A percentile compares a stretch with the other conserved stretches of the same genome.
Evolutionary conservation across 768 basidiomycete species (phyloP).

Genomic region (Calocera viscosa): DNA sequence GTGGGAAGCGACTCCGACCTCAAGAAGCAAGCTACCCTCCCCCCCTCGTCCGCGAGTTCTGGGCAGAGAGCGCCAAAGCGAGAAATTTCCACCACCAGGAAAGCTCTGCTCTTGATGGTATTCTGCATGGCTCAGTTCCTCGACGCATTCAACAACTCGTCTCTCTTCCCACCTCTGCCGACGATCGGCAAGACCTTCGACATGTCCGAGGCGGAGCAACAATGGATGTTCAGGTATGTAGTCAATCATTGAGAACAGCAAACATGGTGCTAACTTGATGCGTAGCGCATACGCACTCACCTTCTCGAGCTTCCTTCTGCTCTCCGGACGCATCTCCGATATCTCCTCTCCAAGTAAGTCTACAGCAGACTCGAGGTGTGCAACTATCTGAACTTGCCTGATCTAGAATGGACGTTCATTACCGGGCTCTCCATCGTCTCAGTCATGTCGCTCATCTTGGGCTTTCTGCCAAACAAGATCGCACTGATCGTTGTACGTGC

Average conservation of each 20-base stretch:
- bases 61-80: too few relatives aligned
- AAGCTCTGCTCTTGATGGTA: slow-evolving; percentile 26
- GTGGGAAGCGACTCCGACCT: background rate
- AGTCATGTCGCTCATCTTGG: background rate
- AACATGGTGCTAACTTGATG: slow-evolving; percentile 18
- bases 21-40: too few relatives aligned
- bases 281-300: slow-evolving; percentile 32
- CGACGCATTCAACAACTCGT: slow-evolving; percentile 35
- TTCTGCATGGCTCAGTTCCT: slow-evolving; percentile 36
- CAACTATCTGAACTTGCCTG: background rate
- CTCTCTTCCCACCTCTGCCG: slow-evolving; percentile 33
- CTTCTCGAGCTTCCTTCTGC: slow-evolving; percentile 34
- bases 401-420: slow-evolving; percentile 4
- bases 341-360: background rate
- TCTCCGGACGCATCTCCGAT: slow-evolving; percentile 20
- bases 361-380: background rate
- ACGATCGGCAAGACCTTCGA: slow-evolving; percentile 20
- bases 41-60: too few relatives aligned
- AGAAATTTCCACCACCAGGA: slow-evolving; percentile 21
- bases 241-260: background rate
- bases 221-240: slow-evolving; percentile 6
- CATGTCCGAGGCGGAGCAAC: background rate
- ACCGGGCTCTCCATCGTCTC: background rate
- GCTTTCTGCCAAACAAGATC: slow-evolving; percentile 8
- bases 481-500: slow-evolving; percentile 8